These are phyloP conservation scores for Alternaria brassicicola DNA, from an alignment of 2,329 filamentous ascomycete species.

Conservation along the genomic window DNA sequence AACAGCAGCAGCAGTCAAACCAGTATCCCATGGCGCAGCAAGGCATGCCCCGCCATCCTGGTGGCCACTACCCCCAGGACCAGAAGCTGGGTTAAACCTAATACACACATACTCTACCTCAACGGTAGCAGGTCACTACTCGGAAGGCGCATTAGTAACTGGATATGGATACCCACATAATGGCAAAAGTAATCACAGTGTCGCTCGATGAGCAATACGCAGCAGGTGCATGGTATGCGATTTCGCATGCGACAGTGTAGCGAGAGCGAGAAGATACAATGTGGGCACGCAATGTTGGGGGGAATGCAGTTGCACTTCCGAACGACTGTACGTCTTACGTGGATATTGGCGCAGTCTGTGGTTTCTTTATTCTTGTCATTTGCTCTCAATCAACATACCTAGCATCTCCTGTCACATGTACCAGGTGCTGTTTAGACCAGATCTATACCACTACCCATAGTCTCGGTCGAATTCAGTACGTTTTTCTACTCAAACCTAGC, in stretches of 20 bases:
- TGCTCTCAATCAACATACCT: constrained; percentile 35
- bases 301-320: constrained; percentile 34
- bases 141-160: constrained; percentile 40
- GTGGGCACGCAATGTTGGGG: constrained; percentile 40
- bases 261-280: constrained; percentile 38
- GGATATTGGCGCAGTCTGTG: constrained; percentile 44
- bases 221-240: constrained; percentile 27
- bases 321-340: constrained; percentile 46
- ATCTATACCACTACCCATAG: constrained; percentile 31
- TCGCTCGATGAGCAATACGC: constrained; percentile 33
- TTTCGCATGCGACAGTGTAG: constrained; percentile 23
- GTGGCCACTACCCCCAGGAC: constrained; percentile 74
- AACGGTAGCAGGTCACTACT: constrained; percentile 36
- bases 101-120: constrained; percentile 31
- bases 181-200: constrained; percentile 46
- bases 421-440: constrained; percentile 43
- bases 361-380: constrained; percentile 31
- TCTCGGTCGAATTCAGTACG: constrained; percentile 35
- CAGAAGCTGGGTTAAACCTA: constrained; percentile 49
- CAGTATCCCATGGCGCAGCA: constrained; percentile 80
- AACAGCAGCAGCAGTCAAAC: constrained; percentile 61
- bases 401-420: constrained; percentile 39
- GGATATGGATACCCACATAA: constrained; percentile 50
- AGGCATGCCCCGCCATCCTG: constrained; percentile 67
- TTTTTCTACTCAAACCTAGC: constrained; percentile 18